These are phyloP conservation scores for Meyerozyma elateridarum DNA, from an alignment of 1,139 yeast genomes.

Conservation along the genomic window DNA sequence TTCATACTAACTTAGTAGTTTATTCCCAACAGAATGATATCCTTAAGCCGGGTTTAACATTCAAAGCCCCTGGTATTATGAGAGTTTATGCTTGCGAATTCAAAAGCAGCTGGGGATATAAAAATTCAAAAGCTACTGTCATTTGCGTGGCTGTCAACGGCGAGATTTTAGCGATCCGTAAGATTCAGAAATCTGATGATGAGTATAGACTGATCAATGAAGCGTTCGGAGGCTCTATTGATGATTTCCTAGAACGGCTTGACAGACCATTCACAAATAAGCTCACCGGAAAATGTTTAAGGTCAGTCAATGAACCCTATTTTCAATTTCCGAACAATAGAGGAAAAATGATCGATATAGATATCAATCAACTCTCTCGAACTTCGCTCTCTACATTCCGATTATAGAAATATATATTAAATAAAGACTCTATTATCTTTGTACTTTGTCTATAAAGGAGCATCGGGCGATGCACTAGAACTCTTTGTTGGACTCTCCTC, in stretches of 20 bases:
- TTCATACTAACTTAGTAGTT: slow-evolving; percentile 34
- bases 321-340: slow-evolving; percentile 29
- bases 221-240: slow-evolving; percentile 8
- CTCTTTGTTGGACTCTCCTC: too few relatives aligned
- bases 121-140: slow-evolving; percentile 12
- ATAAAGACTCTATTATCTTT: too few relatives aligned
- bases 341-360: slow-evolving; percentile 30
- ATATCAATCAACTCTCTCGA: too few relatives aligned
- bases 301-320: slow-evolving; percentile 33
- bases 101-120: slow-evolving; percentile 32
- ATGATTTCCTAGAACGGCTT: slow-evolving; percentile 18
- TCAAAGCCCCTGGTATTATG: slow-evolving; percentile 39
- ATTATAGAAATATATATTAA: too few relatives aligned
- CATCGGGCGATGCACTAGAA: too few relatives aligned
- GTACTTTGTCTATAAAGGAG: too few relatives aligned
- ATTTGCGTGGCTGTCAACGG: slow-evolving; percentile 49
- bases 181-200: slow-evolving; percentile 11
- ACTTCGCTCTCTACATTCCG: too few relatives aligned
- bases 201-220: slow-evolving; percentile 11
- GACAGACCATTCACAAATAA: slow-evolving; percentile 34
- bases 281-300: slow-evolving; percentile 39
- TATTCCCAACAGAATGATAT: slow-evolving; percentile 16
- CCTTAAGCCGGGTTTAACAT: slow-evolving; percentile 9
- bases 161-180: slow-evolving; percentile 31
- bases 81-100: slow-evolving; percentile 30